phyloP scores from a whole-genome alignment of 1,139 yeast genomes.

The Yamadazyma blattariae region DNA sequence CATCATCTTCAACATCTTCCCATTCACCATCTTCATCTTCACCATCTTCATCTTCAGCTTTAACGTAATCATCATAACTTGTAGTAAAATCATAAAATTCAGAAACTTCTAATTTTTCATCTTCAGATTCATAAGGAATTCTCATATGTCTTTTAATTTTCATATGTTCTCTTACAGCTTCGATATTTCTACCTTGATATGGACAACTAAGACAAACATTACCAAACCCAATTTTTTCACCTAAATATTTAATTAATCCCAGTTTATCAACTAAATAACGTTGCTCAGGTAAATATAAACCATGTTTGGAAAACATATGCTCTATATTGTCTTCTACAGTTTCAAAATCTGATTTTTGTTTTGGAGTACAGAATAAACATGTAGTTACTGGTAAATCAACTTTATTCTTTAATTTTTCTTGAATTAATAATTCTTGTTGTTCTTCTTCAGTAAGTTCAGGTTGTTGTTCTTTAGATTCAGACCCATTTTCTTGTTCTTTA shows the following conservation, averaged over 20 bases:
- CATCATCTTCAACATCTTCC: slow-evolving; percentile 49
- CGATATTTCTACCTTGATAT: slow-evolving; percentile 79
- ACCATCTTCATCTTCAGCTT: slow-evolving; percentile 20
- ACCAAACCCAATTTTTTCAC: slow-evolving; percentile 83
- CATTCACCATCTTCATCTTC: slow-evolving; percentile 34
- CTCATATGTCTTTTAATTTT: slow-evolving; percentile 79
- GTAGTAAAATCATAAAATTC: slow-evolving; percentile 85
- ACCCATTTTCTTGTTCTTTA: slow-evolving; percentile 5
- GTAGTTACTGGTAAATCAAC: slow-evolving; percentile 71
- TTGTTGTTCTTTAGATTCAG: slow-evolving; percentile 12
- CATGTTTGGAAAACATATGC: slow-evolving; percentile 78
- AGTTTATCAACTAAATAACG: slow-evolving; percentile 62
- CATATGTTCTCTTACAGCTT: slow-evolving; percentile 92
- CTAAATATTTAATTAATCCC: slow-evolving; percentile 73
- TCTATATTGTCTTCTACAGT: slow-evolving; percentile 59
- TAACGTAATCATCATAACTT: slow-evolving; percentile 42
- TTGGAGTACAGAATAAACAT: slow-evolving; percentile 74
- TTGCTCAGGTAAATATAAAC: slow-evolving; percentile 83
- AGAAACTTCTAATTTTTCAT: slow-evolving; percentile 76
- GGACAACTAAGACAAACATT: slow-evolving; percentile 80
- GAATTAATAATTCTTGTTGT: slow-evolving; percentile 49
- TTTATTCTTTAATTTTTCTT: slow-evolving; percentile 55
- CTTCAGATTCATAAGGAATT: slow-evolving; percentile 82
- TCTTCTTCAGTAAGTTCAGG: slow-evolving; percentile 34
- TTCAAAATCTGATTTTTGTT: slow-evolving; percentile 33